Conservation (phyloP, 2,329 filamentous ascomycete genomes). For the Rutstroemia sp. region DNA sequence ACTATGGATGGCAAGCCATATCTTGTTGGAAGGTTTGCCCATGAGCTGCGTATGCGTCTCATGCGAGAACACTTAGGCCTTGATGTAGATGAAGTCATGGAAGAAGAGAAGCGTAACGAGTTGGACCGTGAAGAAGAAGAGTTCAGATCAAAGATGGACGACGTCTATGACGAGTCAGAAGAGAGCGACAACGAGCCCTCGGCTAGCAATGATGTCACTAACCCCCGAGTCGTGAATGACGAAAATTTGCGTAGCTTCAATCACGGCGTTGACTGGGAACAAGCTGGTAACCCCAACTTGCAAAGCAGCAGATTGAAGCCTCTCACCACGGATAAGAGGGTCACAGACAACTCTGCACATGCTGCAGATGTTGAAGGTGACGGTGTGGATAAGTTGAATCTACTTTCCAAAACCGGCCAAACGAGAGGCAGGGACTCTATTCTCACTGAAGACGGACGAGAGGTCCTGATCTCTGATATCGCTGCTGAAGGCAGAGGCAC, state of each 20-base stretch:
- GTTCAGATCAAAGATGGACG: slow-evolving; percentile 53
- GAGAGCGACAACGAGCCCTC: slow-evolving; percentile 8
- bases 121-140: slow-evolving; percentile 45
- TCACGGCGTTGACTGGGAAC: slow-evolving; percentile 52
- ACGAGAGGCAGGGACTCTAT: slow-evolving; percentile 64
- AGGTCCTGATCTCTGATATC: slow-evolving; percentile 61
- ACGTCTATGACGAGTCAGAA: slow-evolving; percentile 49
- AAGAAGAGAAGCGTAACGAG: slow-evolving; percentile 66
- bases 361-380: slow-evolving; percentile 71
- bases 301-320: slow-evolving; percentile 37
- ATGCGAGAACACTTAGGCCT: slow-evolving; percentile 98
- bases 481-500: slow-evolving; percentile 58
- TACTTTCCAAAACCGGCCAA: slow-evolving; percentile 51
- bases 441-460: slow-evolving; percentile 56
- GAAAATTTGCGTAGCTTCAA: slow-evolving; percentile 64
- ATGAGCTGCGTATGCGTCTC: slow-evolving; percentile 83
- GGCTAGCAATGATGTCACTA: slow-evolving; percentile 25
- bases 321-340: slow-evolving; percentile 41
- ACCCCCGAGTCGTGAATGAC: slow-evolving; percentile 40
- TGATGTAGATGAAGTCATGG: slow-evolving; percentile 84
- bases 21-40: slow-evolving; percentile 83
- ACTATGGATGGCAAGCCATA: slow-evolving; percentile 88
- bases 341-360: slow-evolving; percentile 56
- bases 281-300: slow-evolving; percentile 29
- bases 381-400: slow-evolving; percentile 68